Base-by-base conservation (phyloP, 805 yeast genomes). In the Lipomyces lipofer region DNA sequence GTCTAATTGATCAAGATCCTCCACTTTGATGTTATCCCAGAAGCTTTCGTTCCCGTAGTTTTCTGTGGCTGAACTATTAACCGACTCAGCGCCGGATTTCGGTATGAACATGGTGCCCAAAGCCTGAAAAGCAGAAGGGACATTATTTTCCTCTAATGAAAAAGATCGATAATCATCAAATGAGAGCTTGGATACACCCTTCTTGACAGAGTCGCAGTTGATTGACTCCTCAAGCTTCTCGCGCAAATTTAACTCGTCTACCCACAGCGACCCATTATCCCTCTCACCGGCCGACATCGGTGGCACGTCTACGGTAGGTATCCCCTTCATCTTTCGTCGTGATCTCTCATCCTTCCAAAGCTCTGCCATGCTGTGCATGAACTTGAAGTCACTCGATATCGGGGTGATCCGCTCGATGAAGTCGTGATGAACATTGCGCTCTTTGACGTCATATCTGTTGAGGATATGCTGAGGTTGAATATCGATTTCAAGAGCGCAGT, bases 401-500 rank as follows among this genome's bases (percentile, higher is more conserved):
- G 56, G 45, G 27, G 19, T 3, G 36, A 28, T 42, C 33, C 40
- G 67, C 52, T 78, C 83, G 1, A 70, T 51, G 53, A 84, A 78
- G 49, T 75, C 74, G 52, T 75, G 68, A 64, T 85, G 90, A 4
- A 81, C 59, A 49, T 78, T 72, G 29, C 82, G 65, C 52, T 76
- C 77, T 3, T 61, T 63, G 8, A 84, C 43, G 0, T 70, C 71
- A 1, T 63, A 49, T 22, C 90, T 69, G 66, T 91, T 90, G 7
- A 70, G 29, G 10, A 92, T 85, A 67, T 77, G 71, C n/a, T 72
- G 75, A 0, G 89, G 83, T 4, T 75, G 62, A 0, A 85, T 71
- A 67, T 92, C 97, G 12, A 90, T 65, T 66, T 92, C 98, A 4
- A 89, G 66, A 8, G 83, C 70, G 3, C 85, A 75, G 54, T 80